phyloP scores from a whole-genome alignment of 2,329 filamentous ascomycete species.

The Cladosporium sp. region DNA sequence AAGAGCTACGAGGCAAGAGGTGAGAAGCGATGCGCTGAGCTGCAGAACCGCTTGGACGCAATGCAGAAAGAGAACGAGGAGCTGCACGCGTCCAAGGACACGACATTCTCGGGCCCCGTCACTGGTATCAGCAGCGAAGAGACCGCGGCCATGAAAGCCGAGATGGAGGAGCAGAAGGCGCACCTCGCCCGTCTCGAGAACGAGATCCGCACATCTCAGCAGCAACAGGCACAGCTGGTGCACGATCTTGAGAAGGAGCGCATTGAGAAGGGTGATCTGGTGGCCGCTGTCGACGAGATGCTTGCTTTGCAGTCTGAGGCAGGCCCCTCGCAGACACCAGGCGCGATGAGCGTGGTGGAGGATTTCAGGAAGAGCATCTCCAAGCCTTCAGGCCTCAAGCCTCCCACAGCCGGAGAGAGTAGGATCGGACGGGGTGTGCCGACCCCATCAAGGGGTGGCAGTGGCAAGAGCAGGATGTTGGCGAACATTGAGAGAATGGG shows the following conservation, averaged over 20 bases:
- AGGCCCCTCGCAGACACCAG: constrained; percentile 30
- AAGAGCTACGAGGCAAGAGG: constrained; percentile 75
- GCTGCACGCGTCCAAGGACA: constrained; percentile 59
- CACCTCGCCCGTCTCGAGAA: constrained; percentile 69
- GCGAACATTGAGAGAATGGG: constrained; percentile 86
- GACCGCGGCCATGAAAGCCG: constrained; percentile 33
- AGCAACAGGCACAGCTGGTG: constrained; percentile 65
- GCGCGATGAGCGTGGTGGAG: constrained; percentile 34
- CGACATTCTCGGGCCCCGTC: constrained; percentile 54
- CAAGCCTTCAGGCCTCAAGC: constrained; percentile 46
- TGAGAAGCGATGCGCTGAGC: constrained; percentile 78
- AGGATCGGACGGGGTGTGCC: constrained; percentile 34
- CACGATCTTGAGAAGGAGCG: constrained; percentile 65
- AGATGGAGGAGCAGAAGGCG: constrained; percentile 60
- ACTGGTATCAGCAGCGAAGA: constrained; percentile 17
- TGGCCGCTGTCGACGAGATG: constrained; percentile 77
- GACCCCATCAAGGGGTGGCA: constrained; percentile 27
- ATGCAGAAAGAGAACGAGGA: constrained; percentile 69
- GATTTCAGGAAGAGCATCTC: constrained; percentile 51
- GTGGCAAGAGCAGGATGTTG: constrained; percentile 66
- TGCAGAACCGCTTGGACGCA: constrained; percentile 65
- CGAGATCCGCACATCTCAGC: constrained; percentile 62
- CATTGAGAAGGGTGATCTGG: constrained; percentile 77
- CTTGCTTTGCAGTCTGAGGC: constrained; percentile 56
- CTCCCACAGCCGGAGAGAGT: constrained; percentile 47